Evolutionary conservation across 805 yeast species (phyloP), one percentile per base, ranked within the genome.

Genomic region (Cyberlindnera misumaiensis): DNA sequence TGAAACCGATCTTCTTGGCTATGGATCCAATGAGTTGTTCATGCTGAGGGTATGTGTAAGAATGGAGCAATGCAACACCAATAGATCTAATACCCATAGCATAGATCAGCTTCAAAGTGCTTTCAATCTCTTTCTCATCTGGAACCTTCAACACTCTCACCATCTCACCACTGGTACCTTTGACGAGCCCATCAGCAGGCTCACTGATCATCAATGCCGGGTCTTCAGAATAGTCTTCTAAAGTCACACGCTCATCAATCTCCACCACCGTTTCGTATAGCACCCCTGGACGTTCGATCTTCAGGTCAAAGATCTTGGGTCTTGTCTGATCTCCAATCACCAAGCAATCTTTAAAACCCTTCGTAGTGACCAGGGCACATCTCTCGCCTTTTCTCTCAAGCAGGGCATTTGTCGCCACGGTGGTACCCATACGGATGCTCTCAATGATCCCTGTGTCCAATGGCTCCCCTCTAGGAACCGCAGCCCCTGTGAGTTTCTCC

Each of bases 331-430:
- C 88, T 3, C 97, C 97, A 48, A 90, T 89, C 3, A 68, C 61
- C 44, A 90, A 65, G 29, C 84, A 77, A 54, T 90, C 97, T 48
- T 75, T 76, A 62, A 87, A 90, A 0, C 97, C 98, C 51, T 78
- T 82, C 12, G 97, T 85, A 3, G 95, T 87, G 5, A 89, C 60
- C 42, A 90, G 68, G 2, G 93, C 94, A 49, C 94, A 89, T 25
- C 77, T 65, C 41, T 88, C 94, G 36, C 97, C 98, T 55, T 88
- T 88, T 45, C 97, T 72, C 55, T 90, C 97, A 43, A 90, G 68
- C 26, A 93, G 70, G 2, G 97, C 96, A 62, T 90, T 90, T 7
- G 97, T 90, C 2, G 98, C 97, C 10, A 88, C 93, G 0, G 97
- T 89, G 4, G 97, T 88, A 3, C 97, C 97, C 83, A 89, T 80